A percentile compares a stretch with the other conserved stretches of the same genome.
phyloP scores from a whole-genome alignment of 257 asterid genomes.

The Solanum lignicaule region DNA sequence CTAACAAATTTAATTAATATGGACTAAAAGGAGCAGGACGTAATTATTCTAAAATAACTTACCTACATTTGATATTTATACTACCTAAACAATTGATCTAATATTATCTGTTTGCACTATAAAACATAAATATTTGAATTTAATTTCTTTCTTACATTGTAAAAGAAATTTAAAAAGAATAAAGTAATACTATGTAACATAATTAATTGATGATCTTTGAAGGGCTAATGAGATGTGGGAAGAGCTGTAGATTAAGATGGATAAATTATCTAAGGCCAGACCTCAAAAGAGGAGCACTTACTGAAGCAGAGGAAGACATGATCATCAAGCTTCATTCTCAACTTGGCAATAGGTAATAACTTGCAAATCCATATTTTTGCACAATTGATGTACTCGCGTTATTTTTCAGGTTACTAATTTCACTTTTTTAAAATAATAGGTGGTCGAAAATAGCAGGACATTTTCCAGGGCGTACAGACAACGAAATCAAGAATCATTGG shows the following conservation, averaged over 20 bases:
- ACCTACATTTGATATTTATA: not conserved
- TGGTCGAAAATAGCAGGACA: conserved; percentile 91
- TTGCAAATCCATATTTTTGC: not conserved
- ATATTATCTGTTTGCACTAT: not conserved
- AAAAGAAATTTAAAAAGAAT: not conserved
- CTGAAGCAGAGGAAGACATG: conserved; percentile 79
- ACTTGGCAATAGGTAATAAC: conserved; percentile 60
- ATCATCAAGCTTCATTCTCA: conserved; percentile 72
- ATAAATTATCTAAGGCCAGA: conserved; percentile 78
- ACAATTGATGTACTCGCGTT: not conserved
- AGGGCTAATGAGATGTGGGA: conserved; percentile 86
- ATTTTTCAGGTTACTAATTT: not conserved
- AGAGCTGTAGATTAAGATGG: conserved; percentile 89
- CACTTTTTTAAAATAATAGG: conserved; percentile 15
- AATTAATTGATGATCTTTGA: not conserved
- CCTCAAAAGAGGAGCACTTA: conserved; percentile 69
- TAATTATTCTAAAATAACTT: not conserved
- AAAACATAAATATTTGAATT: not conserved
- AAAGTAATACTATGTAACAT: not conserved
- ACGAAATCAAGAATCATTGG: conserved; percentile 47
- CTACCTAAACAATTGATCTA: too few species aligned
- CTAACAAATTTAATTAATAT: not conserved
- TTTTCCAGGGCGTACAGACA: conserved; percentile 46
- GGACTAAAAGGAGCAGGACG: too few species aligned
- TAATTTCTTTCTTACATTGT: not conserved